Evolutionary conservation across 1,284 basidiomycete species (phyloP), one percentile per base, ranked within the genome.

Genomic region (Ceratorhiza oryzae-sativae): DNA sequence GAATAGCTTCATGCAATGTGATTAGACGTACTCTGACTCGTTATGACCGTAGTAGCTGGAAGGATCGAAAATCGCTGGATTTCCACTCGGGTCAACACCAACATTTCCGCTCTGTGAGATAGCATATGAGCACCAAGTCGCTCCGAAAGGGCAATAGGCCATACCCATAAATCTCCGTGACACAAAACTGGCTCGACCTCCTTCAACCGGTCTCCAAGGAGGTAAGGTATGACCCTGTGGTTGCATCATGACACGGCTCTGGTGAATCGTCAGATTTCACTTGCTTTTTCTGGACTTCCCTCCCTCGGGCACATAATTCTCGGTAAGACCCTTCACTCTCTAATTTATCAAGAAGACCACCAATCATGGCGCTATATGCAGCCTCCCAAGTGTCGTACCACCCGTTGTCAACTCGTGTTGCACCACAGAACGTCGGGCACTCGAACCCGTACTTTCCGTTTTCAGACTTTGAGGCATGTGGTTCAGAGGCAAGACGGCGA

Each of bases 131-230:
- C 36, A 39, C n/a, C n/a, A 39, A 39, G 36, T 13, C 36, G 13
- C 13, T 6, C 36, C 8, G 36, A 6, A 13, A 6, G 36, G 8
- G 36, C 8, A 6, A 39, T 6, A 39, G 36, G 13, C 36, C 83
- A 75, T 78, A 90, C 90, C 93, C 94, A 96, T 53, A 95, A 84
- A 80, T 95, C 94, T 1, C 94, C 94, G 76, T 96, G 94, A 3
- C 94, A 80, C 23, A 95, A 85, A 0, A 91, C 92, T 1, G 94
- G 93, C 61, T 87, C 79, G 9, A 94, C 84, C 1, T 76, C 51
- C 1, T 83, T 82, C 42, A 90, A 79, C 59, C 83, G 78, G 0
- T 86, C 79, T 9, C 85, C 83, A 46, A 96, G 84, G 6, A 95
- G 82, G 72, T 87, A 85, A 0, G 93, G 92, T 74, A 95, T 88